Conservation (phyloP, 805 yeast genomes). For the Lachancea fermentati region DNA sequence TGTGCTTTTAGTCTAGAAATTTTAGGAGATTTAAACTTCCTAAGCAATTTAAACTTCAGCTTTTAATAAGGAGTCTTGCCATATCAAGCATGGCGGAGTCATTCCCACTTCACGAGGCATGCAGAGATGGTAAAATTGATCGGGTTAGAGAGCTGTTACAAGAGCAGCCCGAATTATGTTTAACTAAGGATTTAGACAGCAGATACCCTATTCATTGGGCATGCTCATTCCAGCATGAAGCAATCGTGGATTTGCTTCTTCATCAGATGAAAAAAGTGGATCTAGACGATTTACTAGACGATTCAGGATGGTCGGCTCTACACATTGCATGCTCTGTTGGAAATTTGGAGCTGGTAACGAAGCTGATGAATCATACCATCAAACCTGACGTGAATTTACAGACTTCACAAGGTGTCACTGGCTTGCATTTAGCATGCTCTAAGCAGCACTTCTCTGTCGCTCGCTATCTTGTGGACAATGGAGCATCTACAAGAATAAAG, state of each 20-base stretch:
- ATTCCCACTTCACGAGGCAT: conserved; percentile 53
- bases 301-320: conserved; percentile 82
- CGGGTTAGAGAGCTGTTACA: conserved; percentile 47
- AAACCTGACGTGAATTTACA: conserved; percentile 54
- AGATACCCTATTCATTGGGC: conserved; percentile 91
- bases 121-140: conserved; percentile 51
- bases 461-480: conserved; percentile 42
- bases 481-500: conserved; percentile 58
- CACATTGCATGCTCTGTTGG: conserved; percentile 83
- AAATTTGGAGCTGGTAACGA: conserved; percentile 44
- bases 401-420: conserved; percentile 67
- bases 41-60: no score
- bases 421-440: conserved; percentile 70
- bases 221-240: conserved; percentile 52
- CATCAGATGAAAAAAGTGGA: conserved; percentile 39
- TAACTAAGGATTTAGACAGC: conserved; percentile 59
- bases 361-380: conserved; percentile 45
- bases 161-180: conserved; percentile 43
- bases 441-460: conserved; percentile 56
- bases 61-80: no score
- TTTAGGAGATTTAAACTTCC: no score
- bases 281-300: conserved; percentile 63
- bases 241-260: conserved; percentile 42
- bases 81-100: not conserved
- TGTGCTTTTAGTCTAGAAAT: no score